Percentiles rank a stretch among this genome's conserved stretches.
Conservation (phyloP, 108 stramenopile species). For the Nitzschia sp. region DNA sequence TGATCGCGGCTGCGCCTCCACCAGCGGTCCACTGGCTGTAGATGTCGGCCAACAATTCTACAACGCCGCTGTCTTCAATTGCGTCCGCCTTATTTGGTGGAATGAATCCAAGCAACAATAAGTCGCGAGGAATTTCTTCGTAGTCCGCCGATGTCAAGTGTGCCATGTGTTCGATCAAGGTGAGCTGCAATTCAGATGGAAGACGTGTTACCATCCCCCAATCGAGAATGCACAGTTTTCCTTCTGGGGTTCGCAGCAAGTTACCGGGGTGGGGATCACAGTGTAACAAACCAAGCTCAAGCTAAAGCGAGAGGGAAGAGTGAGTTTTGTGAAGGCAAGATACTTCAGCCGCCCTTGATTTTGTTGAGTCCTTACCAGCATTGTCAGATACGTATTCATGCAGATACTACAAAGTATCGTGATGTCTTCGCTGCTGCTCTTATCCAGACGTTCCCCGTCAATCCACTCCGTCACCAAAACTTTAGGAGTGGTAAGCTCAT, state of each 20-base stretch:
- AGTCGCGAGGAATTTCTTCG: conserved; percentile 87
- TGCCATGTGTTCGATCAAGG: conserved; percentile 93
- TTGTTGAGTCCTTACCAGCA: conserved; percentile 33
- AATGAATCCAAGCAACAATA: conserved; percentile 89
- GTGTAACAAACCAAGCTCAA: conserved; percentile 69
- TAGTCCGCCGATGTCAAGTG: conserved; percentile 93
- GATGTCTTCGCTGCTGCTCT: conserved; percentile 70
- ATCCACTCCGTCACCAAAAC: conserved; percentile 94
- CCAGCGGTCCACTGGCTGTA: conserved; percentile 87
- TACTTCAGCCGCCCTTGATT: conserved; percentile 13
- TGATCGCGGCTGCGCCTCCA: conserved; percentile 90
- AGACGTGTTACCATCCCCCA: conserved; percentile 96
- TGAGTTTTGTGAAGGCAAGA: neutral
- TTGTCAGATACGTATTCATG: conserved; percentile 90
- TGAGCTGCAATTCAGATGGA: conserved; percentile 78
- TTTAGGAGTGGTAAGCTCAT: conserved; percentile 67
- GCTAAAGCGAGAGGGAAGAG: neutral
- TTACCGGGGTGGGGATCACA: conserved; percentile 57
- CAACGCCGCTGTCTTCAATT: conserved; percentile 88
- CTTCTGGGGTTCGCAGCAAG: conserved; percentile 87
- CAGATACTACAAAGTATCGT: conserved; percentile 84
- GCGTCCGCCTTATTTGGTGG: conserved; percentile 71
- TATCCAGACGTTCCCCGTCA: conserved; percentile 89
- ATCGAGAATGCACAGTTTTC: conserved; percentile 91
- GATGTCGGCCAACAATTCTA: conserved; percentile 87